These are phyloP conservation scores for Moniliella sp. DNA, from an alignment of 1,284 basidiomycete species.

Conservation along the genomic window DNA sequence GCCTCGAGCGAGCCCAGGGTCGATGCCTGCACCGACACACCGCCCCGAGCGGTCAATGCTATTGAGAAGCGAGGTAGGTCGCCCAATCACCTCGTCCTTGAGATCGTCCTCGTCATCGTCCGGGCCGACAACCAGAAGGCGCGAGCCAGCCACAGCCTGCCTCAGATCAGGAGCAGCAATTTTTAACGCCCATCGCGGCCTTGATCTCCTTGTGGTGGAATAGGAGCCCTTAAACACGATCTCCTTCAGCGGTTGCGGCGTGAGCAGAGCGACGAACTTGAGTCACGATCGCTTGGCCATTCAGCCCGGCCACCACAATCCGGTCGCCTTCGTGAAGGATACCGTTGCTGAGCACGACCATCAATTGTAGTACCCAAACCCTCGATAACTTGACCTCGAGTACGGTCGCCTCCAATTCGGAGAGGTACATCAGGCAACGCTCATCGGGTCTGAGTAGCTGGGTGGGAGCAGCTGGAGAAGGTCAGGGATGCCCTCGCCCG, in stretches of 20 bases:
- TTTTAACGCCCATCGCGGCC: conserved; percentile 90
- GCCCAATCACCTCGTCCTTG: conserved; percentile 86
- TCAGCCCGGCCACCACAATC: conserved; percentile 89
- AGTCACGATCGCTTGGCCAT: conserved; percentile 90
- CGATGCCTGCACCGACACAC: conserved; percentile 91
- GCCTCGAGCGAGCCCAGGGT: conserved; percentile 94
- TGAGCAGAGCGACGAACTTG: conserved; percentile 79
- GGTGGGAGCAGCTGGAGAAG: conserved; percentile 96
- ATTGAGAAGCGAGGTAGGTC: conserved; percentile 67
- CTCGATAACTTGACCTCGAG: conserved; percentile 97
- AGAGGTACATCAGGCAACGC: conserved; percentile 90
- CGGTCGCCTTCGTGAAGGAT: conserved; percentile 74
- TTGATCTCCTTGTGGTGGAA: conserved; percentile 93
- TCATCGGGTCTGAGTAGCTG: conserved; percentile 93
- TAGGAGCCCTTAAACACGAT: conserved; percentile 91
- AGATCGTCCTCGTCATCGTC: conserved; percentile 90
- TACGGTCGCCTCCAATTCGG: conserved; percentile 94
- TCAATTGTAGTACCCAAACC: conserved; percentile 95
- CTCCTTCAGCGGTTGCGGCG: conserved; percentile 87
- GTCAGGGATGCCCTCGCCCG: conserved; percentile 96
- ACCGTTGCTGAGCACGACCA: conserved; percentile 83
- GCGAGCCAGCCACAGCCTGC: conserved; percentile 94
- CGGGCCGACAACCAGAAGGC: conserved; percentile 68
- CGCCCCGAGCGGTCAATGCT: conserved; percentile 82
- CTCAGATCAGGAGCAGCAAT: conserved; percentile 84